phyloP scores from a whole-genome alignment of 228 moss, liverwort and hornwort genomes.

The Sphagnum fallax region DNA sequence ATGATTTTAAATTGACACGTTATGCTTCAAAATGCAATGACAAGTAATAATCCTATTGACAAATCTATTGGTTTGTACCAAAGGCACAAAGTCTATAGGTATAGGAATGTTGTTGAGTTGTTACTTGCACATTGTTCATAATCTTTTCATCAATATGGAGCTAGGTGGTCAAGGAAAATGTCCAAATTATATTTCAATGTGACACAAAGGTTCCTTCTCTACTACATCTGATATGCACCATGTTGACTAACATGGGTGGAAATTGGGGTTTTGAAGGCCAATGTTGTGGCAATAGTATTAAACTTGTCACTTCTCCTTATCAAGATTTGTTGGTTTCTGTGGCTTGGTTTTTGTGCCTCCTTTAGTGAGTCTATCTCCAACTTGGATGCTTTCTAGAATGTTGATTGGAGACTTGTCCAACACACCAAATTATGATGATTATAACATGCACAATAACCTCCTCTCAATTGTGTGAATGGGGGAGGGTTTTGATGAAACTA shows the following conservation, averaged over 20 bases:
- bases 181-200: too few species aligned
- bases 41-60: too few species aligned
- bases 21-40: too few species aligned
- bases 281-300: conserved; percentile 49
- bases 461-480: neutral
- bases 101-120: too few species aligned
- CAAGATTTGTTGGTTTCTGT: conserved; percentile 57
- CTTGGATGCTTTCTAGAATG: neutral
- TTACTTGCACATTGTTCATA: neutral
- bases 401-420: neutral
- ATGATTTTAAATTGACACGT: too few species aligned
- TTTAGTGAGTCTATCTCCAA: conserved; percentile 36
- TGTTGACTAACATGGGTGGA: neutral
- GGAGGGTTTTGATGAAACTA: conserved; percentile 50
- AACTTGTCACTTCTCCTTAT: conserved; percentile 30
- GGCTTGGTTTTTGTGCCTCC: conserved; percentile 59
- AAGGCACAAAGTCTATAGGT: too few species aligned
- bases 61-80: too few species aligned
- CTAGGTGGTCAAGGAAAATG: neutral
- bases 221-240: too few species aligned
- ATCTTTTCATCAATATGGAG: neutral
- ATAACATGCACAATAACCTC: neutral
- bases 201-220: too few species aligned
- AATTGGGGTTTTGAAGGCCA: conserved; percentile 16
- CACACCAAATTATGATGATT: too few species aligned